Evolutionary conservation across 176 grass and related monocot species (phyloP), one percentile per base, ranked within the genome.

Genomic region (Echinochloa phyllopogon): DNA sequence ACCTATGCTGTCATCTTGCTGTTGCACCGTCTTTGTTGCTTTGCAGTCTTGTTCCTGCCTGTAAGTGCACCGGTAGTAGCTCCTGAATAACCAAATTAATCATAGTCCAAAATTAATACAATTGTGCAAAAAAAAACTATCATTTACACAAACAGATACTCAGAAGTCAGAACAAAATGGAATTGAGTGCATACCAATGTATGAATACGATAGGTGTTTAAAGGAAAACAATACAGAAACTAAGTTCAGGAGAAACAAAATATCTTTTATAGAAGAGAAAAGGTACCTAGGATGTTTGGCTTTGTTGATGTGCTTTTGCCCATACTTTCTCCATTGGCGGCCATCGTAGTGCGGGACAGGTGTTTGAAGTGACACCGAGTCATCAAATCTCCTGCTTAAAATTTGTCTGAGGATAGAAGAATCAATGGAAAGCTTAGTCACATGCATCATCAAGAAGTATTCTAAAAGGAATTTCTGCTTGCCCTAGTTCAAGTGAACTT

Each of bases 1-100:
- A 8, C 57, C 83, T 7, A 17, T 17, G 15, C 36, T 33, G 16
- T 47, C 23, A 40, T 84, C 74, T 21, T 65, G 74, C 41, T 87
- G 75, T 4, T 93, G 84, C n/a, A 92, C 69, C 21, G 80, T 89
- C 81, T 92, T 89, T 8, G 87, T 92, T 53, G 91, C 91, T 4
- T 12, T 25, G 69, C 91, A 93, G 43, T 69, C 23, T 21, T 73
- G 90, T 27, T 86, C 90, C n/a, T 86, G 58, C n/a, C 24, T 89
- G 25, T 86, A 74, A 40, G 78, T 63, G 67, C 83, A 89, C 76
- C 83, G 80, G 50, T 83, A 92, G 87, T 92, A 92, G 76, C 80
- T 86, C 75, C 91, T 92, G 77, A 24, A 49, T 14, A 72, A 25
- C 57, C 57, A 60, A 12, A 58, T 58, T 25, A 60, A 44, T 60